These are phyloP conservation scores for Trametes cinnabarina DNA, from an alignment of 768 basidiomycete genomes.

Conservation along the genomic window DNA sequence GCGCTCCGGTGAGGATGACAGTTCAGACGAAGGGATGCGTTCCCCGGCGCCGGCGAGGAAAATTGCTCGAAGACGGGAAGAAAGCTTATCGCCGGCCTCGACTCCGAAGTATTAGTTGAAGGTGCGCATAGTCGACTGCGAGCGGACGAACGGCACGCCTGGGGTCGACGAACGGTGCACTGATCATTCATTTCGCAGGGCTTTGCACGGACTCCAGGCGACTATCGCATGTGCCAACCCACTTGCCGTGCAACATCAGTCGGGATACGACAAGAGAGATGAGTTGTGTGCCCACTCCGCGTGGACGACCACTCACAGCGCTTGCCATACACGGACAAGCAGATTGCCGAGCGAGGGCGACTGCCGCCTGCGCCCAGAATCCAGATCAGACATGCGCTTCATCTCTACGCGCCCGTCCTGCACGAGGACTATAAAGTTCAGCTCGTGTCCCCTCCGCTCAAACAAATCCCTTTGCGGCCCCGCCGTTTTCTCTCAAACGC, in stretches of 20 bases:
- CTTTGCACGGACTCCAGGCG: background rate
- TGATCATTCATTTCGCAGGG: background rate
- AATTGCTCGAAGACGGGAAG: background rate
- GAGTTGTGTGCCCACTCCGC: background rate
- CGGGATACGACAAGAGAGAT: background rate
- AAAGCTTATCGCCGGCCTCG: background rate
- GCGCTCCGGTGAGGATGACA: background rate
- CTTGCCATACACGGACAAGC: background rate
- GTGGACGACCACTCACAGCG: background rate
- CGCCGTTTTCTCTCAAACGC: conserved; percentile 3
- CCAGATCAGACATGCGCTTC: background rate
- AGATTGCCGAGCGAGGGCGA: conserved; percentile 1
- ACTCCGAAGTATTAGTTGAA: background rate
- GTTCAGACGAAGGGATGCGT: background rate
- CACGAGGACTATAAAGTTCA: conserved; percentile 2
- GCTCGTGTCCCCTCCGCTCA: background rate
- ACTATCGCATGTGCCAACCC: background rate
- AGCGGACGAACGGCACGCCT: background rate
- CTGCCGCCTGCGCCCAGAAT: background rate
- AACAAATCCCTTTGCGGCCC: conserved; percentile 6
- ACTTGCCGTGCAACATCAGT: background rate
- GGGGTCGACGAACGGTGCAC: background rate
- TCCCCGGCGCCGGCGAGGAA: background rate
- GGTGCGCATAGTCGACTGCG: background rate
- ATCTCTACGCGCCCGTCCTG: background rate